Evolutionary conservation across 257 asterid species (phyloP), one percentile per base, ranked within the genome.

Genomic region (Dorcoceras hygrometricum): DNA sequence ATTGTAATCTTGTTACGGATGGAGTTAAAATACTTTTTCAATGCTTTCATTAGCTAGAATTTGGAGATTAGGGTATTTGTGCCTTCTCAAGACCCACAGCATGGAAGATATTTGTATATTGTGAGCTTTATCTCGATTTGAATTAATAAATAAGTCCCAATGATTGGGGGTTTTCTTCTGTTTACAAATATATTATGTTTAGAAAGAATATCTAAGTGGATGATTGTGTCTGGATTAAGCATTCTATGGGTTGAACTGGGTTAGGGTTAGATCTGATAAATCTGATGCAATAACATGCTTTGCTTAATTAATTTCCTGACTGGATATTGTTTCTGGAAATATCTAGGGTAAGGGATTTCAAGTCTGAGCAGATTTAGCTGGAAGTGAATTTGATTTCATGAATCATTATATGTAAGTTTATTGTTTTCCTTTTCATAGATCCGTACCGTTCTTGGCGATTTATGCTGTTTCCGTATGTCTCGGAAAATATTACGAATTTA

Each of bases 251-350:
- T 70, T 73, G 65, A 29, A 56, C 69, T 68, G 86, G 82, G 76
- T 79, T 77, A 71, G 76, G 78, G 81, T 72, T 71, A 64, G 89
- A 81, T 81, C 89, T 74, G 84, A 61, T 18, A 58, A 63, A 69
- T 65, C 75, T 61, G 69, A 50, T 50, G 32, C 39, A 18, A 16
- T 53, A 59, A 71, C 59, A 20, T 70, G 43, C 63, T 69, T 57
- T 63, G 48, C 57, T 63, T 56, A 22, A 70, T 76, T 46, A 63
- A 34, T 63, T 67, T 67, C 50, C 59, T 48, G 67, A 34, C 54
- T 68, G 9, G 63, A 31, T 57, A 22, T 78, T 23, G 29, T 72
- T 69, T 57, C 55, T 60, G 71, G 73, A 54, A n/a, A 67, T 67
- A 62, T 71, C 59, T 71, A 22, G 20, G 20, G 66, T 69, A 66